Evolutionary conservation across 2,329 filamentous ascomycete genomes (phyloP), one percentile per base, ranked within the genome.

Genomic region (Ploettnerulaceae sp.): DNA sequence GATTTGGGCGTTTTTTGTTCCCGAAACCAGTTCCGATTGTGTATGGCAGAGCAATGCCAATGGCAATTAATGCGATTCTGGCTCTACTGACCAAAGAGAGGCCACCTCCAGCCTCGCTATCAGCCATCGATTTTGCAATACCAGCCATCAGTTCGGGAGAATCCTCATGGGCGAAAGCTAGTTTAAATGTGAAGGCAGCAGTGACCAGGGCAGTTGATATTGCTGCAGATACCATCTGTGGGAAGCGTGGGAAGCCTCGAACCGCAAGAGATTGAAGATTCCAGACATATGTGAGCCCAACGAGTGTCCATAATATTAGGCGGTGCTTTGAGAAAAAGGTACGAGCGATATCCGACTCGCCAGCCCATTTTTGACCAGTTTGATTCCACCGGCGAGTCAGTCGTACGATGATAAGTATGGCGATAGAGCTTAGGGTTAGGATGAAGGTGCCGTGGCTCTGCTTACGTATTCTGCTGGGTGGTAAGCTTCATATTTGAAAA

Each of bases 331-430:
- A 69, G 44, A 95, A 71, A 60, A 88, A 84, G 4, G 67, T 71
- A 49, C 84, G 87, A 52, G 86, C 86, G 35, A 97, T 86, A 60
- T 97, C 93, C 20, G 89, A 81, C 29, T 84, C 85, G n/a, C 90
- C 90, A 1, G 93, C 85, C 58, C 89, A 90, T 65, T 98, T 98
- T 63, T 97, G 91, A 4, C 93, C 93, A 0, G 93, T 97, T 65
- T 97, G 93, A 61, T 97, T 97, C 91, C 91, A 98, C 46, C 84
- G 77, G 33, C 88, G 73, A 28, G 81, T 70, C 2, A 95, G 58
- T 26, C 90, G 78, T 43, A 87, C 76, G 6, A 79, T 67, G 1
- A 74, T 59, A 6, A 91, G 71, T 0, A 86, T 70, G 24, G 74
- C 58, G 11, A 76, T 29, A 9, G 64, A 56, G 32, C 46, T 54